Evolutionary conservation across 2,329 filamentous ascomycete species (phyloP).

Genomic region (Ceratocystis smalleyi): DNA sequence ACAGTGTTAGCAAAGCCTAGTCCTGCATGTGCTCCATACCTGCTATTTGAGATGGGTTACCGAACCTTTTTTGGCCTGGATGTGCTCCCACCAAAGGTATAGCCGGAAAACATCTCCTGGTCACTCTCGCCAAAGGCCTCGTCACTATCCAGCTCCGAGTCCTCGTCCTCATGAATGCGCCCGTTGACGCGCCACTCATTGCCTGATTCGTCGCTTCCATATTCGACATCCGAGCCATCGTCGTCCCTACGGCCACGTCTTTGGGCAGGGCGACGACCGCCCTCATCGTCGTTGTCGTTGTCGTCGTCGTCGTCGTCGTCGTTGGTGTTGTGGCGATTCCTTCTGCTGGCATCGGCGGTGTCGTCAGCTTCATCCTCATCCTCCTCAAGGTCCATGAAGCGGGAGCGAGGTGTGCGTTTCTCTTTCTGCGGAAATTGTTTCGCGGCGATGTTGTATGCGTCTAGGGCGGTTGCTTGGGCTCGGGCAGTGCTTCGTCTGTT

Average conservation of each 20-base stretch:
- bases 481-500: constrained; percentile 34
- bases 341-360: constrained; percentile 21
- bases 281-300: constrained; percentile 35
- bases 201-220: constrained; percentile 70
- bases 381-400: constrained; percentile 35
- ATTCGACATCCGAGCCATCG: constrained; percentile 42
- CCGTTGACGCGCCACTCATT: constrained; percentile 69
- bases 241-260: constrained; percentile 31
- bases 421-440: constrained; percentile 34
- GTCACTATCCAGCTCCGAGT: constrained; percentile 50
- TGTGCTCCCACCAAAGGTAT: constrained; percentile 38
- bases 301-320: constrained; percentile 37
- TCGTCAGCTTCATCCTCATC: constrained; percentile 19
- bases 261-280: constrained; percentile 26
- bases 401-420: constrained; percentile 34
- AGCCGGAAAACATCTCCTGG: constrained; percentile 69
- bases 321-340: constrained; percentile 30
- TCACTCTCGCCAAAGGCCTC: constrained; percentile 84
- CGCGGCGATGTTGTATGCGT: constrained; percentile 43
- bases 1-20: neutral
- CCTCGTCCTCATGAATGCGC: constrained; percentile 40
- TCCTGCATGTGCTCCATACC: neutral
- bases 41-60: neutral
- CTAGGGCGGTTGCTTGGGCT: constrained; percentile 35
- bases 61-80: constrained; percentile 24